Evolutionary conservation across 2,329 filamentous ascomycete species (phyloP).

Genomic region (Penicillium thymicola): DNA sequence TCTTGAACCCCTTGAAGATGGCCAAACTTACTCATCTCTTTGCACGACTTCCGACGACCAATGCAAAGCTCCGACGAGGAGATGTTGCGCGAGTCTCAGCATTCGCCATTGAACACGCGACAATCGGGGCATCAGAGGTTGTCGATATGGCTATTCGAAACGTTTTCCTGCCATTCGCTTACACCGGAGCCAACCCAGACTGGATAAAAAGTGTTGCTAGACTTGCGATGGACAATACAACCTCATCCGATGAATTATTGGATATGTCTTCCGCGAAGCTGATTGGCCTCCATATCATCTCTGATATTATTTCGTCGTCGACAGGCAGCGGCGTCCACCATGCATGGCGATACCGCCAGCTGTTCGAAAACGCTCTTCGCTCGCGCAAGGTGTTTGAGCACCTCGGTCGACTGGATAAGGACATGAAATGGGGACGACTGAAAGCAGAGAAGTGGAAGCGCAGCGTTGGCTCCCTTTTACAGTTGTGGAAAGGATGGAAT

Average conservation of each 20-base stretch:
- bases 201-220: conserved; percentile 31
- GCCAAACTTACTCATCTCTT: conserved; percentile 80
- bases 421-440: conserved; percentile 73
- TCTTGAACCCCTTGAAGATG: conserved; percentile 78
- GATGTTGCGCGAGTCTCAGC: conserved; percentile 82
- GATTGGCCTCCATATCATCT: conserved; percentile 75
- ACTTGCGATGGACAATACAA: conserved; percentile 35
- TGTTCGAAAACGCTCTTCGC: conserved; percentile 72
- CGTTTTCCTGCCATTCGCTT: conserved; percentile 70
- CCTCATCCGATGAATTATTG: conserved; percentile 43
- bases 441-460: conserved; percentile 82
- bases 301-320: conserved; percentile 76
- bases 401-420: conserved; percentile 70
- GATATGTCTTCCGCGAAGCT: conserved; percentile 73
- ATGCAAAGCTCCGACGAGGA: conserved; percentile 72
- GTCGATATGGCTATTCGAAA: conserved; percentile 86
- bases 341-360: conserved; percentile 79
- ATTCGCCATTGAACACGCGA: conserved; percentile 86
- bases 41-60: conserved; percentile 73
- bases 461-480: conserved; percentile 66
- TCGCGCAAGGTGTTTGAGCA: conserved; percentile 68
- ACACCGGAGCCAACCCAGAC: conserved; percentile 66
- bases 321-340: conserved; percentile 73
- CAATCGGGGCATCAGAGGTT: conserved; percentile 80
- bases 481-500: conserved; percentile 64